These are phyloP conservation scores for Chenopodium formosanum DNA, from an alignment of 148 eudicot genomes.

Conservation along the genomic window DNA sequence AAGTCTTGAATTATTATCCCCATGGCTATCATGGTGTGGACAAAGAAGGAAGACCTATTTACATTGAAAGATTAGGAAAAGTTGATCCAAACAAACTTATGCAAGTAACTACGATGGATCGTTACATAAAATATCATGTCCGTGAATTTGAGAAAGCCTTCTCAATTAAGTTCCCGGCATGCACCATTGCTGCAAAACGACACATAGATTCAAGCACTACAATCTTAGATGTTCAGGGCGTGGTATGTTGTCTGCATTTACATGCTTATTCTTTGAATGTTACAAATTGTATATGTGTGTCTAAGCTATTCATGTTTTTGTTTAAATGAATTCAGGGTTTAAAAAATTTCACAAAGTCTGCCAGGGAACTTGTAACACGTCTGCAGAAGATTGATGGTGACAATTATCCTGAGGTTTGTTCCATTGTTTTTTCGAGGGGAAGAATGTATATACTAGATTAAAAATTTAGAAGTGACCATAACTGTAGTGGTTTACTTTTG, in stretches of 20 bases:
- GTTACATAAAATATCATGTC: slow-evolving; percentile 84
- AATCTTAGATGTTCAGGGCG: slow-evolving; percentile 94
- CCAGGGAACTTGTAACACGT: slow-evolving; percentile 75
- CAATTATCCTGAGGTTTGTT: slow-evolving; percentile 87
- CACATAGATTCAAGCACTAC: slow-evolving; percentile 96
- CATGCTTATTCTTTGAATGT: not conserved
- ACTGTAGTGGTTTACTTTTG: slow-evolving; percentile 19
- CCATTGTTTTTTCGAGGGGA: not conserved
- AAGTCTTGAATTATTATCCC: slow-evolving; percentile 85
- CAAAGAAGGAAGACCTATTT: slow-evolving; percentile 87
- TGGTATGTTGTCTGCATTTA: slow-evolving; percentile 51
- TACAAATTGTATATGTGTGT: not conserved
- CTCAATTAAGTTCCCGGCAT: slow-evolving; percentile 79
- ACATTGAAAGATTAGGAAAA: slow-evolving; percentile 84
- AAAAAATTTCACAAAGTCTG: slow-evolving; percentile 76
- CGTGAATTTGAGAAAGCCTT: slow-evolving; percentile 85
- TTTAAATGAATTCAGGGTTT: slow-evolving; percentile 49
- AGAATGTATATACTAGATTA: too few relatives aligned
- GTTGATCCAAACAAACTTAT: slow-evolving; percentile 87
- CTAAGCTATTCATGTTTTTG: not conserved
- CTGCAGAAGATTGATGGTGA: slow-evolving; percentile 89
- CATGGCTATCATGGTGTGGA: slow-evolving; percentile 98
- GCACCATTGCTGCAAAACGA: slow-evolving; percentile 78
- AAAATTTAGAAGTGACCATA: not conserved
- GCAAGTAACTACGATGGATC: slow-evolving; percentile 91